phyloP scores from a whole-genome alignment of 306 rosid species.

The Vigna trinervia region DNA sequence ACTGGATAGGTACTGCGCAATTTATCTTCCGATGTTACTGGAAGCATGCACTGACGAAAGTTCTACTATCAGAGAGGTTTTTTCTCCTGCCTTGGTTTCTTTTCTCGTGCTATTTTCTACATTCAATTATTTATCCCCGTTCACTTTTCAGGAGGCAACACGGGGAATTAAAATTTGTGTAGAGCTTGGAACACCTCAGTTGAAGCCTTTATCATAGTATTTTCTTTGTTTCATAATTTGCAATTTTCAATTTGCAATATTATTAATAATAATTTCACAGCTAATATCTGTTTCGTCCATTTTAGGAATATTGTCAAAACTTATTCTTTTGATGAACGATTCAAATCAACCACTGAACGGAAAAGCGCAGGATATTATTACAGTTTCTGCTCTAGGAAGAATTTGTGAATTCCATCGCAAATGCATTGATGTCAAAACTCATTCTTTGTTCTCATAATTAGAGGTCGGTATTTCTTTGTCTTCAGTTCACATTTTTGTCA shows the following conservation, averaged over 20 bases:
- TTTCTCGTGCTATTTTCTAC: not conserved
- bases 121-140: not conserved
- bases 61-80: conserved; percentile 53
- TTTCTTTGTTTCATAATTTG: conserved; percentile 11
- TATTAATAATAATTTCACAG: conserved; percentile 20
- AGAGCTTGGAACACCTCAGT: conserved; percentile 50
- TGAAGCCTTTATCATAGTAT: conserved; percentile 53
- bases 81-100: conserved; percentile 31
- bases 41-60: conserved; percentile 49
- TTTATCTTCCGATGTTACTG: conserved; percentile 44
- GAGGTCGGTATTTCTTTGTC: not conserved
- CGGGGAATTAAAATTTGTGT: conserved; percentile 55
- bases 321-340: conserved; percentile 36
- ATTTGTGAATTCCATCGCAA: conserved; percentile 53
- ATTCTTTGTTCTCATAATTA: not conserved
- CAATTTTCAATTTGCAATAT: not conserved
- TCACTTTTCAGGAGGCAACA: conserved; percentile 51
- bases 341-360: conserved; percentile 34
- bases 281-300: conserved; percentile 20
- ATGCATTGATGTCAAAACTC: conserved; percentile 39
- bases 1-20: conserved; percentile 40
- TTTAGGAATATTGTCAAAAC: conserved; percentile 48
- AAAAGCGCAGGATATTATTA: conserved; percentile 44
- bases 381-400: conserved; percentile 60
- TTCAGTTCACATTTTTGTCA: not conserved